Conservation (phyloP, 2,329 filamentous ascomycete genomes). For the Tolypocladium endophyticum region DNA sequence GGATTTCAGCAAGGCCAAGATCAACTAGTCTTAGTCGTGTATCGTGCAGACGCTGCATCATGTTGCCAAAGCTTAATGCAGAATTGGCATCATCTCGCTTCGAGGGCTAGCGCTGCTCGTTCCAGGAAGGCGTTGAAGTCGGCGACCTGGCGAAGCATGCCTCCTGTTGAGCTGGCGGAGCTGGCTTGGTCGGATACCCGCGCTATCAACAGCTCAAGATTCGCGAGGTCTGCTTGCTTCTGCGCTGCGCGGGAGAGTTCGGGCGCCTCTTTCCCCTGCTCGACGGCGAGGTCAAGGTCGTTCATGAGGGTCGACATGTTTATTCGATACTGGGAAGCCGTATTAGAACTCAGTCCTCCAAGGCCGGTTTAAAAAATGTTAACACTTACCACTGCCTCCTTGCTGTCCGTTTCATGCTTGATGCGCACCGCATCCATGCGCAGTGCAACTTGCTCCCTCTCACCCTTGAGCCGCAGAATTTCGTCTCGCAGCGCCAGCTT, state of each 20-base stretch:
- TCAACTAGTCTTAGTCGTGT: conserved; percentile 27
- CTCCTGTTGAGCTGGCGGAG: conserved; percentile 36
- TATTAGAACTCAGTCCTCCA: background rate
- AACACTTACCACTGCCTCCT: conserved; percentile 36
- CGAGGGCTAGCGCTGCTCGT: conserved; percentile 45
- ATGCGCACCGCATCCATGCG: conserved; percentile 53
- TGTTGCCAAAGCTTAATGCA: background rate
- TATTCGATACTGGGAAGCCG: conserved; percentile 28
- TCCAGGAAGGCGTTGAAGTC: conserved; percentile 56
- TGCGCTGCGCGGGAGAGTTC: conserved; percentile 33
- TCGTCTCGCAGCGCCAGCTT: conserved; percentile 47
- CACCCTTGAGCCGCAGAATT: conserved; percentile 46
- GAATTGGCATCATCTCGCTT: conserved; percentile 25
- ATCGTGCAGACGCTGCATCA: background rate
- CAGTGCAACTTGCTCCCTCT: conserved; percentile 51
- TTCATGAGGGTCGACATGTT: conserved; percentile 49
- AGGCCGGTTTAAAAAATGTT: too few relatives aligned
- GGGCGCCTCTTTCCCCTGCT: conserved; percentile 37
- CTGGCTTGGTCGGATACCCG: conserved; percentile 43
- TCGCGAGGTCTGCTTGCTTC: conserved; percentile 40
- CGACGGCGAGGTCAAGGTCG: conserved; percentile 48
- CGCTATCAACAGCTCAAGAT: conserved; percentile 47
- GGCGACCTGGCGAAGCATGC: conserved; percentile 43
- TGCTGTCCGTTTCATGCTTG: conserved; percentile 45
- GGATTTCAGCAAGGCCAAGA: conserved; percentile 63